Percentiles rank a stretch among this genome's conserved stretches.
phyloP scores from a whole-genome alignment of 345 rosid genomes.

The Pistacia integerrima region DNA sequence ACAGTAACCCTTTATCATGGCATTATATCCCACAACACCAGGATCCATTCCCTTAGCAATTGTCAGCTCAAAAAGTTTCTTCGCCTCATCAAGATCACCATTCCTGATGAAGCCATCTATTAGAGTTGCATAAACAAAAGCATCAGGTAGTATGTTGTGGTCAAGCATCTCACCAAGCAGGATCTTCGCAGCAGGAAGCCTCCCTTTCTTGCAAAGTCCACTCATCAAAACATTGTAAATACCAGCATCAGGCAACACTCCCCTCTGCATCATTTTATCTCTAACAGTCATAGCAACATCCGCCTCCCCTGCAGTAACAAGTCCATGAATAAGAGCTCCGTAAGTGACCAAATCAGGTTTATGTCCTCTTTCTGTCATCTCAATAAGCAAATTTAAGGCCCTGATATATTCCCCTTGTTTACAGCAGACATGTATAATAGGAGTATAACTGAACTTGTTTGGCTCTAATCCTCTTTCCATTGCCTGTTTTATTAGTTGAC shows the following conservation, averaged over 20 bases:
- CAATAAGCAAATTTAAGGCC: constrained; percentile 59
- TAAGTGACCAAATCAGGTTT: constrained; percentile 70
- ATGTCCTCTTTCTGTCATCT: constrained; percentile 75
- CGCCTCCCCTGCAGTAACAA: constrained; percentile 60
- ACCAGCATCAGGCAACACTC: constrained; percentile 70
- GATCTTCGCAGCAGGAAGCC: constrained; percentile 59
- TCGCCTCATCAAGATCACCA: constrained; percentile 64
- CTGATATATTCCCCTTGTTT: constrained; percentile 44
- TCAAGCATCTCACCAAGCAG: constrained; percentile 78
- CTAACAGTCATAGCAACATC: constrained; percentile 62
- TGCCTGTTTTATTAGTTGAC: constrained; percentile 59
- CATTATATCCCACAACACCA: constrained; percentile 68
- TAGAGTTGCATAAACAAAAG: constrained; percentile 65
- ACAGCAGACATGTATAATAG: constrained; percentile 58
- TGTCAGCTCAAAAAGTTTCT: constrained; percentile 50
- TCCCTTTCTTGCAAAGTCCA: constrained; percentile 78
- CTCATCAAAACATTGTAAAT: constrained; percentile 82
- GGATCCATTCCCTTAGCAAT: constrained; percentile 57
- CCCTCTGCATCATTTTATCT: constrained; percentile 60
- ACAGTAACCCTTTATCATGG: constrained; percentile 90
- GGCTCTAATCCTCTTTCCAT: constrained; percentile 48
- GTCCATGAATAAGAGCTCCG: constrained; percentile 80
- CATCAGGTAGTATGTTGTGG: constrained; percentile 64
- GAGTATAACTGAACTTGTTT: constrained; percentile 57
- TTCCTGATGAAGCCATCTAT: constrained; percentile 75